Conservation (phyloP, 306 rosid genomes). For the Sechiopsis laciniata region DNA sequence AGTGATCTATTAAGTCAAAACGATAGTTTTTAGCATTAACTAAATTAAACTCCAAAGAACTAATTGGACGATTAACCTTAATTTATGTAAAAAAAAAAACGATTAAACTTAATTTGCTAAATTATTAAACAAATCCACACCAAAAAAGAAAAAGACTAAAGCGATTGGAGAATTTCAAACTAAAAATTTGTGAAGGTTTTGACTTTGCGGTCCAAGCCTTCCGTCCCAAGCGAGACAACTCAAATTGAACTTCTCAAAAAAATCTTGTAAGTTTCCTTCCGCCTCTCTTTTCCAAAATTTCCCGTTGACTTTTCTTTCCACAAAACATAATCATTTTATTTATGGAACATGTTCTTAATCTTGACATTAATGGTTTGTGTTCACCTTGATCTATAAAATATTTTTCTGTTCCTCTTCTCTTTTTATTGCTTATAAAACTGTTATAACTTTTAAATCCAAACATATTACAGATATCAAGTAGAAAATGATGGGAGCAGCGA, state of each 20-base stretch:
- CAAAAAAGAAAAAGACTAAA: too few relatives aligned
- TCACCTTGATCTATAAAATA: too few relatives aligned
- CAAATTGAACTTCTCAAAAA: neutral
- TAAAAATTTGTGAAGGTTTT: neutral
- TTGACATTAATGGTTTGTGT: neutral
- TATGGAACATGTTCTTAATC: too few relatives aligned
- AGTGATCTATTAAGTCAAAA: neutral
- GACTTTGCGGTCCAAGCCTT: constrained; percentile 10
- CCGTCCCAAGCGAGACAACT: neutral
- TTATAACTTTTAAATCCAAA: neutral
- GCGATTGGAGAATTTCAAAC: neutral
- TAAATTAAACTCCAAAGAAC: neutral
- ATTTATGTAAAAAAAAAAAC: too few relatives aligned
- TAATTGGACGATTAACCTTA: neutral
- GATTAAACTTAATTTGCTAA: neutral
- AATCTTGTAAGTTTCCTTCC: neutral
- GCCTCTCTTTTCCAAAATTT: too few relatives aligned
- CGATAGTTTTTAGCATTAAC: neutral
- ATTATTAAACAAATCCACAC: too few relatives aligned
- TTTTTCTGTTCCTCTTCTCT: neutral
- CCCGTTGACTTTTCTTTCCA: neutral
- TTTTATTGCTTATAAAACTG: neutral
- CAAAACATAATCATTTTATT: too few relatives aligned
- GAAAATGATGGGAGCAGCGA: constrained; percentile 26
- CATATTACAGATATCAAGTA: neutral